These are phyloP conservation scores for Friedmanniomyces endolithicus DNA, from an alignment of 495 filamentous ascomycete genomes.

Conservation along the genomic window DNA sequence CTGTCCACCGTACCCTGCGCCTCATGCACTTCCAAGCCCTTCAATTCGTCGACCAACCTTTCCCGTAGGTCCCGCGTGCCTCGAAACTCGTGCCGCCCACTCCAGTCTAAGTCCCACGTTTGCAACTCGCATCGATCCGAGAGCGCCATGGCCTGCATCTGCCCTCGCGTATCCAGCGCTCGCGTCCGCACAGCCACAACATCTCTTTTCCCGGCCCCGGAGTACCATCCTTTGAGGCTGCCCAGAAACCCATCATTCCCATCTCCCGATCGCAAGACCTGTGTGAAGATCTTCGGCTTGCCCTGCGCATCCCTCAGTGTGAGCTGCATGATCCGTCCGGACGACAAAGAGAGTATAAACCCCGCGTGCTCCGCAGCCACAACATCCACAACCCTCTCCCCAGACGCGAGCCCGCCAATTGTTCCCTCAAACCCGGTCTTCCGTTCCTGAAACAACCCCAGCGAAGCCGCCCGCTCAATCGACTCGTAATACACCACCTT, in stretches of 20 bases:
- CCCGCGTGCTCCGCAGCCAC: slow-evolving; percentile 75
- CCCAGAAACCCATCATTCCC: slow-evolving; percentile 55
- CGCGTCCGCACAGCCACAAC: slow-evolving; percentile 65
- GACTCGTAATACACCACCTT: slow-evolving; percentile 92
- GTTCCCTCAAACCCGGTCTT: slow-evolving; percentile 62
- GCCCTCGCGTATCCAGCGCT: slow-evolving; percentile 56
- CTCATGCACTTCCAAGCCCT: slow-evolving; percentile 1
- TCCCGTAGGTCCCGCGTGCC: slow-evolving; percentile 39
- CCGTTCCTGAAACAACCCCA: slow-evolving; percentile 64
- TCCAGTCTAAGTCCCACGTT: slow-evolving; percentile 76
- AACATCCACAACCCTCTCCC: slow-evolving; percentile 64
- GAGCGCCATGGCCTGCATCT: slow-evolving; percentile 68
- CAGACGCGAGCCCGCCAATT: slow-evolving; percentile 58
- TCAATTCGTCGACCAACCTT: slow-evolving; percentile 24
- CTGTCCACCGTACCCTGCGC: slow-evolving; percentile 12
- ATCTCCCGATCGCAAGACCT: slow-evolving; percentile 45
- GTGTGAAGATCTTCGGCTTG: slow-evolving; percentile 59
- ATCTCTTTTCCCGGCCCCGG: slow-evolving; percentile 54
- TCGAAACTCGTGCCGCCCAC: slow-evolving; percentile 50
- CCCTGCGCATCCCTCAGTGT: slow-evolving; percentile 75
- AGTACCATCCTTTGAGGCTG: slow-evolving; percentile 54
- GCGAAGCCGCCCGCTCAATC: slow-evolving; percentile 64
- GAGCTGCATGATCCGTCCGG: slow-evolving; percentile 73
- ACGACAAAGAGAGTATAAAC: slow-evolving; percentile 70
- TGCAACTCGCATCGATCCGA: slow-evolving; percentile 63